Conservation (phyloP, 2,329 filamentous ascomycete species). For the Monascus ruber region DNA sequence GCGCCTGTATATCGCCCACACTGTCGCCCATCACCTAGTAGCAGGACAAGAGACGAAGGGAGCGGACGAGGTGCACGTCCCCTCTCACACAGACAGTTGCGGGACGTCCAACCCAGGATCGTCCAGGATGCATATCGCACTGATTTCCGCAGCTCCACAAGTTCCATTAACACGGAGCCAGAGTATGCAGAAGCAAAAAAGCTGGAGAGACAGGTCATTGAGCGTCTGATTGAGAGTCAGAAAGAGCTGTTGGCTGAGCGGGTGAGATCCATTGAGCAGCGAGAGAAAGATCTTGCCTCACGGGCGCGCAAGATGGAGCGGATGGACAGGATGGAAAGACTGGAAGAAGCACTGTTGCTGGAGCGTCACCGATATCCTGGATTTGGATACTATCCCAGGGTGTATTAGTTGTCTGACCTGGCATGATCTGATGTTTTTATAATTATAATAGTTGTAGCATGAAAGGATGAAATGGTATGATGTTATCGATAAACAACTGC, state of each 20-base stretch:
- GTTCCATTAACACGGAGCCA: too few relatives aligned
- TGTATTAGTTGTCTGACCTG: background rate
- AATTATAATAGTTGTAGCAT: too few relatives aligned
- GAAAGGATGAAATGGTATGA: background rate
- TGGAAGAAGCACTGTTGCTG: background rate
- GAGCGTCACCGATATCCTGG: background rate
- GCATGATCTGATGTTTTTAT: too few relatives aligned
- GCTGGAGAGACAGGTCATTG: background rate
- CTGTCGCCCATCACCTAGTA: slow-evolving; percentile 12
- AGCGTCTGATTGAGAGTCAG: background rate
- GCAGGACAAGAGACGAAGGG: background rate
- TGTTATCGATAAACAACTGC: background rate
- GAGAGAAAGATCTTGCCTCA: background rate
- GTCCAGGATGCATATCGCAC: too few relatives aligned
- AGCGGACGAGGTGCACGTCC: background rate
- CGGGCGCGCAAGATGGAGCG: background rate
- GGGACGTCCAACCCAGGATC: too few relatives aligned
- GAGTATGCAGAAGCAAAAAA: too few relatives aligned
- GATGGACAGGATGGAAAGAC: background rate
- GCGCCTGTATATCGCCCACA: slow-evolving; percentile 14
- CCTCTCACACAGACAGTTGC: too few relatives aligned
- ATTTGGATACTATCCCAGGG: background rate
- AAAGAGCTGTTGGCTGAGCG: background rate
- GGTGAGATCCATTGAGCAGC: background rate
- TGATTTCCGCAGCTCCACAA: too few relatives aligned